phyloP scores from a whole-genome alignment of 1,139 yeast species.

The Debaryomyces subglobosus region DNA sequence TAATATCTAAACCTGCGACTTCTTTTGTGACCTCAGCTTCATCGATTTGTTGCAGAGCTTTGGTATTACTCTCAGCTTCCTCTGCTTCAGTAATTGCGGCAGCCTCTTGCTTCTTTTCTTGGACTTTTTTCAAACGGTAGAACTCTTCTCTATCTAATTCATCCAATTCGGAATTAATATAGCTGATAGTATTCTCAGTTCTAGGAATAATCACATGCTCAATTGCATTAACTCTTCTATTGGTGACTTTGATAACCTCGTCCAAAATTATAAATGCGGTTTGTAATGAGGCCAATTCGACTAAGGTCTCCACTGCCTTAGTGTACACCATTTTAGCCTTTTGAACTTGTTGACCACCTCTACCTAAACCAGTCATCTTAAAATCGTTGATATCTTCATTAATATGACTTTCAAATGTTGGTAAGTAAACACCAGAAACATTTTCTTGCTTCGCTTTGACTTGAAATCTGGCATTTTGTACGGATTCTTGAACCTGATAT shows the following conservation, averaged over 20 bases:
- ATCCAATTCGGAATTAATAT: constrained; percentile 94
- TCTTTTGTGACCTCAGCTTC: constrained; percentile 19
- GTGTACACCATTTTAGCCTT: constrained; percentile 92
- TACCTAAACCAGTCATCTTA: constrained; percentile 93
- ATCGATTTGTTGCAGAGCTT: background rate
- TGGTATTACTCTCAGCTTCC: constrained; percentile 27
- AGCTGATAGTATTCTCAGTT: constrained; percentile 90
- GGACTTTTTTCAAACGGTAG: constrained; percentile 93
- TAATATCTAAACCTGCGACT: constrained; percentile 28
- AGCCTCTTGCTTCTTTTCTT: constrained; percentile 89
- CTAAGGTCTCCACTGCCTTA: constrained; percentile 93
- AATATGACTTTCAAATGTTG: constrained; percentile 85
- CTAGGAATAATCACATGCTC: constrained; percentile 98
- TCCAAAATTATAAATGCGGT: constrained; percentile 96
- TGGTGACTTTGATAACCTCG: constrained; percentile 96
- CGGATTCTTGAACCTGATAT: constrained; percentile 94
- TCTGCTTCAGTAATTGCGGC: constrained; percentile 66
- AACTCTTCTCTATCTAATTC: constrained; percentile 98
- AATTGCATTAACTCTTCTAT: constrained; percentile 97
- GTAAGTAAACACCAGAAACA: constrained; percentile 93
- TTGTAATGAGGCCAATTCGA: constrained; percentile 90
- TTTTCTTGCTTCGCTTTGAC: constrained; percentile 93
- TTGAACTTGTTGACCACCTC: constrained; percentile 98
- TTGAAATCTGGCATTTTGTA: constrained; percentile 85
- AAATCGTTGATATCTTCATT: constrained; percentile 89